A percentile compares a stretch with the other conserved stretches of the same genome.
Evolutionary conservation across 1,284 basidiomycete species (phyloP).

Genomic region (Puccinia hordei): DNA sequence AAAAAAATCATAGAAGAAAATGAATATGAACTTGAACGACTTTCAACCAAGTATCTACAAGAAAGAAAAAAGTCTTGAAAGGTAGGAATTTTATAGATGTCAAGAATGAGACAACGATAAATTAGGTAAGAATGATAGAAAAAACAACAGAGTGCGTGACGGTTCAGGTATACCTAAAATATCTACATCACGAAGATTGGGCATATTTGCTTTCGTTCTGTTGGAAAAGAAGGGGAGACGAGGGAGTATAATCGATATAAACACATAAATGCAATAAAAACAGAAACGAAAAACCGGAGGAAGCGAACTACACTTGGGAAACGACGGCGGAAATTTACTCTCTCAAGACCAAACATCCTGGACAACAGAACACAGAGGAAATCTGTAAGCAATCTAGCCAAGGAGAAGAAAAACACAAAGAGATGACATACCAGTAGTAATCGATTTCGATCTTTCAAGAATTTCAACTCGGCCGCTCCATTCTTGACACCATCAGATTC

Average conservation of each 20-base stretch:
- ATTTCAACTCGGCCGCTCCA: constrained; percentile 84
- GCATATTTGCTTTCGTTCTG: not conserved
- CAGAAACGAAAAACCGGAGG: not conserved
- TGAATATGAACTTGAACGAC: too few species aligned
- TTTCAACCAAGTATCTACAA: too few species aligned
- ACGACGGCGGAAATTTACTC: not conserved
- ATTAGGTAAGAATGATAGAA: too few species aligned
- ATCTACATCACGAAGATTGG: too few species aligned
- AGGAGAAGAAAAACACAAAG: not conserved
- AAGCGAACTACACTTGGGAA: not conserved
- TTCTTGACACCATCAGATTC: constrained; percentile 89
- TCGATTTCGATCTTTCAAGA: constrained; percentile 86
- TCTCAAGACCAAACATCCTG: constrained; percentile 39
- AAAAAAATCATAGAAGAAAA: too few species aligned
- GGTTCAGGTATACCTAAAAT: too few species aligned
- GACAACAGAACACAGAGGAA: not conserved
- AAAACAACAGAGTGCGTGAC: too few species aligned
- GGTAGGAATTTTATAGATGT: too few species aligned
- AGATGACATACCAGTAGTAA: constrained; percentile 60
- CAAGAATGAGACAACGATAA: too few species aligned
- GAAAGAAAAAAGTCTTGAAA: too few species aligned
- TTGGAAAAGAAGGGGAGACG: not conserved
- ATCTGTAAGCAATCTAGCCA: not conserved
- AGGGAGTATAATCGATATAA: not conserved
- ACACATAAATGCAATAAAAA: not conserved